Conservation (phyloP, 1,284 basidiomycete genomes). For the Cutaneotrichosporon cutaneum region DNA sequence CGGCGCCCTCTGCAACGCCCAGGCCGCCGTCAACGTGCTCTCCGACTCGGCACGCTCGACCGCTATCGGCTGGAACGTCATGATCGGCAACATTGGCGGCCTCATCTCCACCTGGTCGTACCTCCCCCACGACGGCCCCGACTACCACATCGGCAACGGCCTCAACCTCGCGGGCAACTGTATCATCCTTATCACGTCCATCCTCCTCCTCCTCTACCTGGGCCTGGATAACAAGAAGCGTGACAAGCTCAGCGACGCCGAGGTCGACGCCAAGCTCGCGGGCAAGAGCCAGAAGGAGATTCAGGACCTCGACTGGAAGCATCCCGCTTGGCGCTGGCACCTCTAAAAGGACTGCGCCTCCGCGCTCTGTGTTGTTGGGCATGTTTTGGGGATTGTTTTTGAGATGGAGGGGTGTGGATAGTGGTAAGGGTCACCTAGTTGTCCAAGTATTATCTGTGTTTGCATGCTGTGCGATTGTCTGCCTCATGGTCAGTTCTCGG, state of each 20-base stretch:
- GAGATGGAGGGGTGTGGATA: background rate
- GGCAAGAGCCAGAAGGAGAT: slow-evolving; percentile 13
- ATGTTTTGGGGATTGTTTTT: background rate
- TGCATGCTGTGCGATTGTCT: background rate
- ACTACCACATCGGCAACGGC: slow-evolving; percentile 27
- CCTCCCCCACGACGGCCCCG: slow-evolving; percentile 25
- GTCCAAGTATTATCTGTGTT: background rate
- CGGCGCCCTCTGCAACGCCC: slow-evolving; percentile 17
- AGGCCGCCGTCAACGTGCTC: slow-evolving; percentile 15
- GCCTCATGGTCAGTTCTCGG: too few species aligned
- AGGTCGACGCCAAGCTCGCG: slow-evolving; percentile 12
- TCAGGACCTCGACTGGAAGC: slow-evolving; percentile 26
- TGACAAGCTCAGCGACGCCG: slow-evolving; percentile 7
- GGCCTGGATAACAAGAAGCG: slow-evolving; percentile 21
- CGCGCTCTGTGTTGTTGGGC: background rate
- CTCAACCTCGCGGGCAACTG: slow-evolving; percentile 21
- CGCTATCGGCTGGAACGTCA: slow-evolving; percentile 24
- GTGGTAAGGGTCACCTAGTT: background rate
- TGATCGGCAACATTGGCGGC: slow-evolving; percentile 29
- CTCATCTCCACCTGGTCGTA: slow-evolving; percentile 33
- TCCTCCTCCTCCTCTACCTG: slow-evolving; percentile 16
- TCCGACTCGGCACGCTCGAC: slow-evolving; percentile 18
- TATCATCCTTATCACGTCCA: slow-evolving; percentile 15
- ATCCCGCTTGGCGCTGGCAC: slow-evolving; percentile 23
- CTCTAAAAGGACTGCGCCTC: slow-evolving; percentile 5